These are phyloP conservation scores for Alnus glutinosa DNA, from an alignment of 306 rosid genomes.

Conservation along the genomic window DNA sequence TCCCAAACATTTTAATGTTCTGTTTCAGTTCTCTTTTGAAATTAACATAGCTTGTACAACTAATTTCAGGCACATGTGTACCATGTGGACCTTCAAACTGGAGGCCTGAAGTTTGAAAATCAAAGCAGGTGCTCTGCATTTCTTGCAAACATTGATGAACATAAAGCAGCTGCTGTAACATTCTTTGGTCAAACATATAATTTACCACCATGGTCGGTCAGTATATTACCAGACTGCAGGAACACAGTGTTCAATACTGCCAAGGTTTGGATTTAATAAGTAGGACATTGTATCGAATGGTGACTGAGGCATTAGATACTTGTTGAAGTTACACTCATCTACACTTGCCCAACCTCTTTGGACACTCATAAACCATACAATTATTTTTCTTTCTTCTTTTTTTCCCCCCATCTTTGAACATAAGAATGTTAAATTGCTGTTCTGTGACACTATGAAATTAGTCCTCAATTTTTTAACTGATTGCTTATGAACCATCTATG, in stretches of 20 bases:
- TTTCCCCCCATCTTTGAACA: not conserved
- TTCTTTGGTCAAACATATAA: constrained; percentile 74
- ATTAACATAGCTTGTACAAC: constrained; percentile 11
- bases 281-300: not conserved
- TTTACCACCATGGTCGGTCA: constrained; percentile 96
- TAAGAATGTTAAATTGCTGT: not conserved
- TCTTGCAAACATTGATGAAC: constrained; percentile 90
- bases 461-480: not conserved
- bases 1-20: not conserved
- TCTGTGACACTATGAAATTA: not conserved
- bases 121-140: constrained; percentile 72
- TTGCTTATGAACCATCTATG: not conserved
- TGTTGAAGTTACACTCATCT: constrained; percentile 17
- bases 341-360: constrained; percentile 1
- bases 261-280: constrained; percentile 58
- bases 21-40: constrained; percentile 9
- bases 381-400: not conserved
- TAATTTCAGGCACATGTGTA: constrained; percentile 81
- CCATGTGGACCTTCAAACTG: constrained; percentile 28
- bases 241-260: constrained; percentile 81
- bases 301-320: constrained; percentile 16
- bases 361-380: not conserved
- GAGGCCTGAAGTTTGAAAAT: constrained; percentile 39
- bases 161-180: constrained; percentile 57
- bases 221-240: constrained; percentile 91